Evolutionary conservation across 352 stramenopile species (phyloP), one percentile per base, ranked within the genome.

Genomic region (Globisporangium viniferum): DNA sequence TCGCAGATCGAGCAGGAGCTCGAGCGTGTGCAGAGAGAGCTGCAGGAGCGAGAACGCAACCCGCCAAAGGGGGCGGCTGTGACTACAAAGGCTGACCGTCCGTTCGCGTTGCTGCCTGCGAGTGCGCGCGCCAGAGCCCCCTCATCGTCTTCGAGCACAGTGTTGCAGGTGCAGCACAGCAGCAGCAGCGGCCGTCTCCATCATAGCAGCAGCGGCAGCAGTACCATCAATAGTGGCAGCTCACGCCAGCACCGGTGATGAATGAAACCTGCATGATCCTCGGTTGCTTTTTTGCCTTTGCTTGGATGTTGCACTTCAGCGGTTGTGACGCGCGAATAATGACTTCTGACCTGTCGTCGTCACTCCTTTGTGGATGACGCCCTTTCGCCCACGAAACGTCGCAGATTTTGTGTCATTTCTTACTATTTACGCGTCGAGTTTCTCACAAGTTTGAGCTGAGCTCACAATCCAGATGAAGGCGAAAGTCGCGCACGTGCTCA

Each of bases 401-500:
- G 36, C 49, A 61, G 31, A 61, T 41, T 31, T 44, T 22, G 29
- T 9, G 29, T 2, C 39, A 24, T 18, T 4, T 58, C 33, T 20
- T 46, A 57, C 44, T 66, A 66, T 44, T 12, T 1, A 15, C 60
- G 5, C 60, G 46, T 59, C 60, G 10, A 59, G n/a, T 49, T 48
- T 14, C 36, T 35, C 33, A 24, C 24, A 36, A 36, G 36, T 49
- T 31, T 33, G 14, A 63, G 14, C 24, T 24, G 24, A 24, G 24
- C 24, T 24, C 24, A 24, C 24, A 24, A 24, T 24, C 24, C 24
- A 24, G 24, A 97, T 82, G 89, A 92, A 75, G 66, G 79, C 59
- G 59, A 80, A 78, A 35, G 62, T 91, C 18, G 81, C 93, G 73
- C 77, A 96, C 66, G 88, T 96, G 68, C 77, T 92, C 27, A 82